Base-by-base conservation (phyloP, 768 basidiomycete genomes). In the Termitomyces sp. region DNA sequence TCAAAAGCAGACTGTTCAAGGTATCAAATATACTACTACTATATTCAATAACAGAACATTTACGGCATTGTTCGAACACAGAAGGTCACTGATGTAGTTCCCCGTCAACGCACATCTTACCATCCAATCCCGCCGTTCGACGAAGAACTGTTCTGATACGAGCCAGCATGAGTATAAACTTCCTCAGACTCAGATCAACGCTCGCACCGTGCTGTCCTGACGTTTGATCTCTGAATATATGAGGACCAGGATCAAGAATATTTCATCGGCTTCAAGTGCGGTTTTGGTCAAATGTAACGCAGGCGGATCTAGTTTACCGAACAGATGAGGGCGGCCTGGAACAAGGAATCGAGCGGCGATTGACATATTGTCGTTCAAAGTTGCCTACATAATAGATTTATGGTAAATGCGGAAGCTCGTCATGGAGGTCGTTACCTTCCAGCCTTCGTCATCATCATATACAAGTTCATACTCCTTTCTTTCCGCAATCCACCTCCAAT, bases 271-370 rank as follows among this genome's bases (percentile, higher is more conserved):
- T 14, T 67, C 67, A 33, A 81, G 64, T 1, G 77, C 77, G n/a
- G 65, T 67, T 35, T 71, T 69, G 28, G 71, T 72, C 22, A 82
- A 63, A 35, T 75, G 70, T 30, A 83, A 55, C 0, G 68, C 65
- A 9, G 77, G 63, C 0, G 79, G 75, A 45, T 73, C 72, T 20
- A 68, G 56, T 60, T 80, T 79, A 28, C 70, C 71, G 61, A 82
- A 80, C 6, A 83, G 66, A 54, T 78, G 77, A 3, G 79, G 79
- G n/a, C 80, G 76, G 53, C 72, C 76, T 1, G 80, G 76, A 4
- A 79, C 76, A 3, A 66, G 63, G 44, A 81, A 76, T 5, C 70
- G 71, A 5, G 71, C 79, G 22, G 72, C 74, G 43, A 75, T 63
- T 10, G 61, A 67, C 48, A 66, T 67, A 35, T 65, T 66, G 45